Base-by-base conservation (phyloP, 2,329 filamentous ascomycete genomes). In the Penicillium italicum region DNA sequence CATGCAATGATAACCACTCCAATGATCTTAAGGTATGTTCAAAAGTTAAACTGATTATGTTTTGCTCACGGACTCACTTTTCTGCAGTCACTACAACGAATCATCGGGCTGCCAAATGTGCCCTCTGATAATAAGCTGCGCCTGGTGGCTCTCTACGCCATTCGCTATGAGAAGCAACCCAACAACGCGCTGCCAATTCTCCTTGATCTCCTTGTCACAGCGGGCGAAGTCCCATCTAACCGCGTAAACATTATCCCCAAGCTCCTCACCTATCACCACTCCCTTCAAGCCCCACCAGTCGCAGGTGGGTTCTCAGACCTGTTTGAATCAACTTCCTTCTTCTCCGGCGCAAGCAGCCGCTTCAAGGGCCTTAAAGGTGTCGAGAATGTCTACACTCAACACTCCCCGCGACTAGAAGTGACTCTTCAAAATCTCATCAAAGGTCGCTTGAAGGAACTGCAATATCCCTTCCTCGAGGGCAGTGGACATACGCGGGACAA, bases 361-460 rank as follows among this genome's bases (percentile, higher is more conserved):
- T 91, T 99, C 73, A 96, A 96, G 69, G 94, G 94, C 0, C 80
- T 99, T 14, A 97, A 97, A 69, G 94, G 94, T 1, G 94, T 99
- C 1, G 95, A 99, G 72, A 99, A 99, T 66, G 94, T 99, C 28
- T 99, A 99, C 72, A 99, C 94, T 0, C 95, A 99, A 72, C 94
- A 99, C 73, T 95, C 91, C 6, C 91, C 95, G 0, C 82, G 91
- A 22, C 75, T 99, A 16, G 92, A 97, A 72, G 83, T 84, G 24
- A 97, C 91, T 0, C 77, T 99, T 18, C 93, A 97, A 70, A 93
- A 93, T 65, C 79, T 99, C 49, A 92, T 97, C 77, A 97, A 96
- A 70, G 95, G 94, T 0, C 85, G 89, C 30, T 76, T 99, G 56
- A 88, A 86, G 66, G 90, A 96, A 67, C 84, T 91, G 62, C 85